Evolutionary conservation across 192 early-diverging fungal genomes (phyloP).

Genomic region (Irineochytrium annulatum): DNA sequence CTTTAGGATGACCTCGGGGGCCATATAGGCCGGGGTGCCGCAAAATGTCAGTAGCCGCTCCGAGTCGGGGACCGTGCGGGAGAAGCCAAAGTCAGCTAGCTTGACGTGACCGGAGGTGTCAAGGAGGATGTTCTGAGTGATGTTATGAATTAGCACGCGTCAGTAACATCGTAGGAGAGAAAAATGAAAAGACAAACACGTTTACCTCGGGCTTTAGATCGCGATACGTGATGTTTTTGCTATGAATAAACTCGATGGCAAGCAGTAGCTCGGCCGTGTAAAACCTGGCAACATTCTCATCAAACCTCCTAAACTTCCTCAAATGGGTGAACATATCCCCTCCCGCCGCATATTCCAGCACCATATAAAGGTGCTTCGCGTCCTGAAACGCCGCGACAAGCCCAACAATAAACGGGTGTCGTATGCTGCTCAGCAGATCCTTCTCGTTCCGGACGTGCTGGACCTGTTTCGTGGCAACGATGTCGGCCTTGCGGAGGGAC

Average conservation of each 20-base stretch:
- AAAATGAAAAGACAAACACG: neutral
- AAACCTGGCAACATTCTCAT: slow-evolving; percentile 60
- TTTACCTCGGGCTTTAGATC: slow-evolving; percentile 63
- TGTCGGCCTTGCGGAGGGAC: slow-evolving; percentile 36
- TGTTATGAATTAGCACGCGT: neutral
- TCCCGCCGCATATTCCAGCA: slow-evolving; percentile 37
- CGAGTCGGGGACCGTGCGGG: slow-evolving; percentile 61
- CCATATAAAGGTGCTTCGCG: slow-evolving; percentile 32
- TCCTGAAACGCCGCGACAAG: slow-evolving; percentile 36
- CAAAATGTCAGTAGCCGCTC: slow-evolving; percentile 55
- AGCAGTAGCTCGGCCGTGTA: slow-evolving; percentile 62
- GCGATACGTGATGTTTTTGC: slow-evolving; percentile 64
- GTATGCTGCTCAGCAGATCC: slow-evolving; percentile 26
- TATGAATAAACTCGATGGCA: slow-evolving; percentile 67
- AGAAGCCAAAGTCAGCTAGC: slow-evolving; percentile 67
- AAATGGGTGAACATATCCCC: slow-evolving; percentile 84
- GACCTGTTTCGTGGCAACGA: slow-evolving; percentile 36
- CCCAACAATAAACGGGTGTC: slow-evolving; percentile 36
- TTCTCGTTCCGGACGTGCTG: slow-evolving; percentile 43
- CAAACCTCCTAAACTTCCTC: slow-evolving; percentile 51
- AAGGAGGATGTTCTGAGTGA: slow-evolving; percentile 52
- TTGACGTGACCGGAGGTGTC: slow-evolving; percentile 64
- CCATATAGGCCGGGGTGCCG: slow-evolving; percentile 71
- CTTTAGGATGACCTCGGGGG: slow-evolving; percentile 37
- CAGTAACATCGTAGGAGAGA: neutral